Evolutionary conservation across 129 eudicot species (phyloP).

Genomic region (Chrysanthemum lavandulifolium): DNA sequence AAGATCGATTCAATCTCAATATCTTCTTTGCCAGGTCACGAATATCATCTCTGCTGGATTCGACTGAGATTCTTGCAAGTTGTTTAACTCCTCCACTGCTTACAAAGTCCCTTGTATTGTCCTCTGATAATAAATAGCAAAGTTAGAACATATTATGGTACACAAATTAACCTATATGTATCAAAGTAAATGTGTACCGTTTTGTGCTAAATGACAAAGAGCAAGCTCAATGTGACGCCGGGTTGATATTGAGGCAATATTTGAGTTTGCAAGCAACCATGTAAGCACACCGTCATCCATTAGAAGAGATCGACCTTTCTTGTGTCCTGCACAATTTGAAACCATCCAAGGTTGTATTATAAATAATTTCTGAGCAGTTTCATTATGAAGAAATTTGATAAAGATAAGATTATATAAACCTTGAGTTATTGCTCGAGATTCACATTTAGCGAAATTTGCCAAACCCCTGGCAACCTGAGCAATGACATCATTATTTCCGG

Average conservation of each 20-base stretch:
- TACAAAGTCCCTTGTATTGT: slow-evolving; percentile 67
- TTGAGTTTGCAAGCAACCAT: slow-evolving; percentile 85
- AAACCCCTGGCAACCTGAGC: slow-evolving; percentile 95
- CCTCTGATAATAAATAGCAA: slow-evolving; percentile 50
- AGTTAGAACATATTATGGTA: not conserved
- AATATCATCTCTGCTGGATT: slow-evolving; percentile 85
- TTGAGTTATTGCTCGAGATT: slow-evolving; percentile 86
- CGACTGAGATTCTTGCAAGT: slow-evolving; percentile 57
- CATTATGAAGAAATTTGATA: not conserved
- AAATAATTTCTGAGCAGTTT: not conserved
- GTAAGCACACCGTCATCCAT: slow-evolving; percentile 72
- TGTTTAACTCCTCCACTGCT: slow-evolving; percentile 66
- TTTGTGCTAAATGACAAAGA: slow-evolving; percentile 95
- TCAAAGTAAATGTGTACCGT: slow-evolving; percentile 41
- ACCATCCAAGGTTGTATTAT: slow-evolving; percentile 14
- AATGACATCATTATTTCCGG: slow-evolving; percentile 65
- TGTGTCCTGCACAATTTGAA: slow-evolving; percentile 54
- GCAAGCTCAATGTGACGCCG: slow-evolving; percentile 97
- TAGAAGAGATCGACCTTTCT: slow-evolving; percentile 73
- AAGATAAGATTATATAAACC: slow-evolving; percentile 38
- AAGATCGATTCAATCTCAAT: slow-evolving; percentile 51
- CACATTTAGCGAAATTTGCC: slow-evolving; percentile 93
- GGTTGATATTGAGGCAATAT: slow-evolving; percentile 55
- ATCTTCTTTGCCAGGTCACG: slow-evolving; percentile 91
- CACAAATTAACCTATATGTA: not conserved